These are phyloP conservation scores for Vitis hybrid DNA, from an alignment of 177 flowering plant species.

Conservation along the genomic window DNA sequence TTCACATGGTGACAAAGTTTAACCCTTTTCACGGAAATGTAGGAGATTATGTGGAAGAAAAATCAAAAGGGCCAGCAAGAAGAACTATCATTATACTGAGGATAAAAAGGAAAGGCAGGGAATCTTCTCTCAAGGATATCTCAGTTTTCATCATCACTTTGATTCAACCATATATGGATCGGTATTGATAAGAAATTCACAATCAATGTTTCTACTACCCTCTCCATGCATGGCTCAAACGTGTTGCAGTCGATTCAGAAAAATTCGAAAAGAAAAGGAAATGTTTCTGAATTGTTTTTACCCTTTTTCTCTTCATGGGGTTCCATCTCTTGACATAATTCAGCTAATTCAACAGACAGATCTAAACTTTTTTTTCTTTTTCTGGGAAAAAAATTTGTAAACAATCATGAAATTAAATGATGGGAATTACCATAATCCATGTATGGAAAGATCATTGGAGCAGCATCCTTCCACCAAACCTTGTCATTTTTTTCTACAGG, in stretches of 20 bases:
- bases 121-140: slow-evolving; percentile 30
- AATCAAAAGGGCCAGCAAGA: slow-evolving; percentile 24
- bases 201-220: background rate
- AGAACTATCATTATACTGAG: slow-evolving; percentile 32
- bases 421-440: slow-evolving; percentile 5
- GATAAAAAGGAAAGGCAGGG: slow-evolving; percentile 27
- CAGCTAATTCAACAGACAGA: slow-evolving; percentile 1
- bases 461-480: background rate
- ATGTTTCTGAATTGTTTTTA: background rate
- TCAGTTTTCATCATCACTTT: slow-evolving; percentile 13
- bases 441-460: background rate
- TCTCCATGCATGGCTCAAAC: slow-evolving; percentile 27
- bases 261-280: background rate
- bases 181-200: background rate
- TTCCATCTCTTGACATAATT: background rate
- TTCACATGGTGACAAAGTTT: slow-evolving; percentile 31
- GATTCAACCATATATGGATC: background rate
- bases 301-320: slow-evolving; percentile 4
- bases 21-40: slow-evolving; percentile 41
- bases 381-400: background rate
- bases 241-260: slow-evolving; percentile 4
- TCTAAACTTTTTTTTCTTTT: background rate
- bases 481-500: background rate
- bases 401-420: background rate
- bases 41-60: slow-evolving; percentile 25